Percentiles rank a stretch among this genome's conserved stretches.
Evolutionary conservation across 495 filamentous ascomycete species (phyloP).

Genomic region (Neurospora sp.): DNA sequence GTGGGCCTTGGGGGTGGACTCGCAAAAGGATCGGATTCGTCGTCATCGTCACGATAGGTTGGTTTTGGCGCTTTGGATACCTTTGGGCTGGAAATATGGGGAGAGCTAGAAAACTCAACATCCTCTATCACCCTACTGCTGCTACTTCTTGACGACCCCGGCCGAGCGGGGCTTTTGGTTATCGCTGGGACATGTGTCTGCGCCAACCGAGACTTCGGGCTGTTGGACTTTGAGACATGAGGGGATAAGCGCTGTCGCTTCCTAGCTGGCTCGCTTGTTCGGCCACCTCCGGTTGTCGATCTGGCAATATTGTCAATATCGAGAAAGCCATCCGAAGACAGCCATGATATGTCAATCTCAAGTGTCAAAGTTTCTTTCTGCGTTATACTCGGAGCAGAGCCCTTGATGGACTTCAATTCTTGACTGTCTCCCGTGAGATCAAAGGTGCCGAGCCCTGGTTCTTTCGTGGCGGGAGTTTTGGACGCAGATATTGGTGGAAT

Average conservation of each 20-base stretch:
- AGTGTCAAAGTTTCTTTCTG: background rate
- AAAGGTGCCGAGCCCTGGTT: background rate
- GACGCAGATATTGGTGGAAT: background rate
- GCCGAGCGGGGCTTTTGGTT: background rate
- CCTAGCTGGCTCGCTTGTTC: background rate
- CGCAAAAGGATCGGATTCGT: background rate
- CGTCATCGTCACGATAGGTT: background rate
- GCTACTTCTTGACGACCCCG: constrained; percentile 7
- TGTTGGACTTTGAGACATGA: background rate
- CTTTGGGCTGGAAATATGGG: constrained; percentile 9
- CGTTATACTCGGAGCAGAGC: background rate
- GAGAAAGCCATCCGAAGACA: background rate
- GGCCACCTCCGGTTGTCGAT: background rate
- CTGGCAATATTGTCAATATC: background rate
- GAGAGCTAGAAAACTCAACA: constrained; percentile 13
- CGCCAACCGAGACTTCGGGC: background rate
- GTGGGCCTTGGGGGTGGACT: background rate
- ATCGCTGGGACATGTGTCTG: background rate
- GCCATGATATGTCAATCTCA: background rate
- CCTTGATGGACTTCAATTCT: background rate
- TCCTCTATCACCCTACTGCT: background rate
- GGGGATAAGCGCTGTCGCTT: background rate
- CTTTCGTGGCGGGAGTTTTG: background rate
- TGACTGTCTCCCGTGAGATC: background rate
- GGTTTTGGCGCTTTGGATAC: background rate